Conservation (phyloP, 495 filamentous ascomycete species). For the Penicillium goetzii region DNA sequence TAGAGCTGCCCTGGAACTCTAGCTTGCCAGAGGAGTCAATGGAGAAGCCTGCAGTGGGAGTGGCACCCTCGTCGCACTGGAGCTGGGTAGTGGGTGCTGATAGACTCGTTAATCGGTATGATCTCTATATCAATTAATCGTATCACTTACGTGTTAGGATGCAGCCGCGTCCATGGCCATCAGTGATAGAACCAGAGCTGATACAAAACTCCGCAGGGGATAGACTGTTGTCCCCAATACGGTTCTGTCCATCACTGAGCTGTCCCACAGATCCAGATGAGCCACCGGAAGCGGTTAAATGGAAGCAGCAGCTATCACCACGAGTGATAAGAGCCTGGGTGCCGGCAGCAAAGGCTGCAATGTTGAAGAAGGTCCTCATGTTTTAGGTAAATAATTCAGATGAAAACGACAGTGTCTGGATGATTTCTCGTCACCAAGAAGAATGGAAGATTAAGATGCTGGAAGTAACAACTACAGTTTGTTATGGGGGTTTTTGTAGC, state of each 20-base stretch:
- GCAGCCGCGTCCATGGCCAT: slow-evolving; percentile 57
- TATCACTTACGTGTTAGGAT: slow-evolving; percentile 54
- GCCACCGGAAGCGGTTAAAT: slow-evolving; percentile 47
- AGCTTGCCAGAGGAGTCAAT: slow-evolving; percentile 52
- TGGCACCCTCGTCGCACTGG: slow-evolving; percentile 63
- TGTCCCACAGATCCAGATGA: slow-evolving; percentile 54
- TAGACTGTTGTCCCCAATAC: slow-evolving; percentile 47
- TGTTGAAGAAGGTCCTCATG: slow-evolving; percentile 38
- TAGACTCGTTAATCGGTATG: slow-evolving; percentile 17
- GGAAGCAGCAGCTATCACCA: slow-evolving; percentile 50
- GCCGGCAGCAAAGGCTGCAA: slow-evolving; percentile 40
- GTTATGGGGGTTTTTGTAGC: not conserved
- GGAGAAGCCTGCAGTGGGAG: slow-evolving; percentile 48
- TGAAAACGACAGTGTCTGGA: not conserved
- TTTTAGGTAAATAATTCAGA: not conserved
- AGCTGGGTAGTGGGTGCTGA: slow-evolving; percentile 61
- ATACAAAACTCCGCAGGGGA: slow-evolving; percentile 48
- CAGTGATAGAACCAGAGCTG: slow-evolving; percentile 49
- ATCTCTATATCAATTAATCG: not conserved
- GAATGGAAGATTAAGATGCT: not conserved
- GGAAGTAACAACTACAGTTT: not conserved
- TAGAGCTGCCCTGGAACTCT: slow-evolving; percentile 43
- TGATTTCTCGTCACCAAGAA: not conserved
- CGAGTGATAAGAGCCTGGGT: slow-evolving; percentile 41
- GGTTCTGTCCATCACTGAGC: slow-evolving; percentile 56